phyloP scores from a whole-genome alignment of 1,284 basidiomycete species.

The Moesziomyces parantarcticus region DNA sequence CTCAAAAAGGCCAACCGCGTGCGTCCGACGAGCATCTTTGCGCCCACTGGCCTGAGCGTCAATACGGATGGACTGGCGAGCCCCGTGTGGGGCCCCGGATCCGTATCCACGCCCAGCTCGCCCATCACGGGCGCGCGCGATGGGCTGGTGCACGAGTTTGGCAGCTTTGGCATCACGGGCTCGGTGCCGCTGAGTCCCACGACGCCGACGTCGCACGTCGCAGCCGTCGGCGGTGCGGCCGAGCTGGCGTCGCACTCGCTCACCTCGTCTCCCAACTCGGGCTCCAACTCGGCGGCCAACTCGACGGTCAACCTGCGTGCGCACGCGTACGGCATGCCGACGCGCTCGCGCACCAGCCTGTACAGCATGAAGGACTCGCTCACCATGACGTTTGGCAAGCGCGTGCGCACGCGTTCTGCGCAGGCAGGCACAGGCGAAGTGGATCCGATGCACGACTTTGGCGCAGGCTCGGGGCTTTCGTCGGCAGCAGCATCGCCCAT shows the following conservation, averaged over 20 bases:
- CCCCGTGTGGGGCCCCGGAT: slow-evolving; percentile 28
- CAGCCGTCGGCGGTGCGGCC: background rate
- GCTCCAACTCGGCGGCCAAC: slow-evolving; percentile 24
- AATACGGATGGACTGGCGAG: slow-evolving; percentile 29
- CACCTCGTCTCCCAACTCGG: slow-evolving; percentile 35
- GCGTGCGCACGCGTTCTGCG: slow-evolving; percentile 28
- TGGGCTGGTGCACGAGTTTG: slow-evolving; percentile 36
- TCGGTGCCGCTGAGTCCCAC: slow-evolving; percentile 20
- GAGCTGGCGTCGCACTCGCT: slow-evolving; percentile 18
- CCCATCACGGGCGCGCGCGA: slow-evolving; percentile 22
- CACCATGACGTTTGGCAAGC: slow-evolving; percentile 33
- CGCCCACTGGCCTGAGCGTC: slow-evolving; percentile 29
- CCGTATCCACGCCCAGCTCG: slow-evolving; percentile 41
- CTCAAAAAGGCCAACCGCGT: slow-evolving; percentile 44
- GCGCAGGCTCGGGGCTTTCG: slow-evolving; percentile 16
- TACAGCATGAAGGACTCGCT: slow-evolving; percentile 47
- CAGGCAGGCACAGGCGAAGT: slow-evolving; percentile 23
- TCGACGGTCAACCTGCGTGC: slow-evolving; percentile 26
- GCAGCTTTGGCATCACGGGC: slow-evolving; percentile 16
- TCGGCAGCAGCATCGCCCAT: slow-evolving; percentile 29
- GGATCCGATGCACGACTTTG: slow-evolving; percentile 14
- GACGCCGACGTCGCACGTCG: slow-evolving; percentile 6
- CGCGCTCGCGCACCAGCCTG: slow-evolving; percentile 30
- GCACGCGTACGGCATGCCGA: slow-evolving; percentile 11
- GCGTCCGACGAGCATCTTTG: slow-evolving; percentile 40